These are phyloP conservation scores for Hanseniaspora lindneri DNA, from an alignment of 805 yeast genomes.

Conservation along the genomic window DNA sequence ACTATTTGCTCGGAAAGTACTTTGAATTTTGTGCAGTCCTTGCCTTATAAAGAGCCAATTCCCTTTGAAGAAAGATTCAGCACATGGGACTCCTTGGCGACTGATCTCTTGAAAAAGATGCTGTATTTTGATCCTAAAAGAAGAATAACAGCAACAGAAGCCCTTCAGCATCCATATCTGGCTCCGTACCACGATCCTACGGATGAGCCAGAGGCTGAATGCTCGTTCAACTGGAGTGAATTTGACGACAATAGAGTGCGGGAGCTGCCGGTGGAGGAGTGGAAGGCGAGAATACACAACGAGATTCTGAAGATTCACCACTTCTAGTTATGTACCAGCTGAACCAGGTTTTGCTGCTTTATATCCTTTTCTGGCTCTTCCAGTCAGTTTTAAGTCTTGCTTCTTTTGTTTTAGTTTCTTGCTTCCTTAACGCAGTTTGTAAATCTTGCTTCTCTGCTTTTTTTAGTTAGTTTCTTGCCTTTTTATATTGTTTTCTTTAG, in stretches of 20 bases:
- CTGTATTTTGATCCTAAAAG: conserved; percentile 88
- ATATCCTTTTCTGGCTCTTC: too few relatives aligned
- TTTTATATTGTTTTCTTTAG: too few relatives aligned
- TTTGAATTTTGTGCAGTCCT: conserved; percentile 79
- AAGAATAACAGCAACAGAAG: conserved; percentile 85
- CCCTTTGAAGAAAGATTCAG: conserved; percentile 75
- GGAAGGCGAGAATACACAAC: conserved; percentile 9
- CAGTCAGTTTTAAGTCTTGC: too few relatives aligned
- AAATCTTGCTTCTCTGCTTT: too few relatives aligned
- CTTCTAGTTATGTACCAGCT: too few relatives aligned
- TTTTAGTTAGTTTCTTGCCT: too few relatives aligned
- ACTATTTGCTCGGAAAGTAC: conserved; percentile 95
- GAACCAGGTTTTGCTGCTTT: too few relatives aligned
- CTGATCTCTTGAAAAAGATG: conserved; percentile 80
- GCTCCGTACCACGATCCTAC: conserved; percentile 94
- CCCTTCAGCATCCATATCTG: conserved; percentile 79
- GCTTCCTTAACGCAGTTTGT: too few relatives aligned
- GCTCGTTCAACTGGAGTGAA: conserved; percentile 79
- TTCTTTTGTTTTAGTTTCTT: too few relatives aligned
- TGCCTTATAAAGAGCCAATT: conserved; percentile 87
- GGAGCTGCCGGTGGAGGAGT: conserved; percentile 12
- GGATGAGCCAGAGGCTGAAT: conserved; percentile 91
- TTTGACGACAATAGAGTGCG: conserved; percentile 13
- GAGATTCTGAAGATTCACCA: conserved; percentile 7
- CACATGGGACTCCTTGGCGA: conserved; percentile 70